Conservation (phyloP, 768 basidiomycete species). For the Termitomyces titanicus region DNA sequence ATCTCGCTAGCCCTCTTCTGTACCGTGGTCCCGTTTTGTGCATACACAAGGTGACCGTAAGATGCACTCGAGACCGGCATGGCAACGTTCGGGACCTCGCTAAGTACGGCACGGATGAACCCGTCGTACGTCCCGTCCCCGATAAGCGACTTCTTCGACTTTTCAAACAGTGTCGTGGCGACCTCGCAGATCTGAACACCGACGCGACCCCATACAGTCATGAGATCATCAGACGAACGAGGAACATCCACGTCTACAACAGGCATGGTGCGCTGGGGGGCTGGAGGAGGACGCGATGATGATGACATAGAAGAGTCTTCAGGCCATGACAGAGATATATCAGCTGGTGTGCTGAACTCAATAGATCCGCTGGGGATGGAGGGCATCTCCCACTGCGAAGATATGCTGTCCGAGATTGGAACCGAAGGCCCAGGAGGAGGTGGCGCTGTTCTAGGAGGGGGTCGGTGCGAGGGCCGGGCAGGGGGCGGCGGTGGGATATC, state of each 20-base stretch:
- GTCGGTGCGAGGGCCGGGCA: conserved; percentile 34
- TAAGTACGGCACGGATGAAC: conserved; percentile 66
- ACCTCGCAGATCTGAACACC: conserved; percentile 73
- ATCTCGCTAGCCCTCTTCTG: conserved; percentile 76
- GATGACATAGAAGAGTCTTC: conserved; percentile 44
- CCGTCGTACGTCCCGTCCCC: conserved; percentile 85
- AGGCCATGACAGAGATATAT: conserved; percentile 62
- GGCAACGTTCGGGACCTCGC: conserved; percentile 61
- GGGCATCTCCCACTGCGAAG: conserved; percentile 64
- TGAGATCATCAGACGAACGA: conserved; percentile 62
- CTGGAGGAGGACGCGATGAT: conserved; percentile 17
- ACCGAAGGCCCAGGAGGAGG: conserved; percentile 25
- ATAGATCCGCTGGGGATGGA: conserved; percentile 51
- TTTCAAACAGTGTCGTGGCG: conserved; percentile 64
- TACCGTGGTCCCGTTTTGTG: conserved; percentile 63
- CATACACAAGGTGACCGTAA: conserved; percentile 76
- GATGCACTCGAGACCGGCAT: conserved; percentile 32
- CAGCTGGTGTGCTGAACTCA: conserved; percentile 45
- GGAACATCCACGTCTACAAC: conserved; percentile 28
- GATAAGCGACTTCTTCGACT: conserved; percentile 72
- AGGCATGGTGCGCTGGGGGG: conserved; percentile 9
- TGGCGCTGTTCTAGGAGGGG: conserved; percentile 33
- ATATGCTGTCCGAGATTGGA: conserved; percentile 31
- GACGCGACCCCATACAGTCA: conserved; percentile 64
- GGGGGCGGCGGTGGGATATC: conserved; percentile 45